phyloP scores from a whole-genome alignment of 1,284 basidiomycete species.

The Ustilago vetiveriae region DNA sequence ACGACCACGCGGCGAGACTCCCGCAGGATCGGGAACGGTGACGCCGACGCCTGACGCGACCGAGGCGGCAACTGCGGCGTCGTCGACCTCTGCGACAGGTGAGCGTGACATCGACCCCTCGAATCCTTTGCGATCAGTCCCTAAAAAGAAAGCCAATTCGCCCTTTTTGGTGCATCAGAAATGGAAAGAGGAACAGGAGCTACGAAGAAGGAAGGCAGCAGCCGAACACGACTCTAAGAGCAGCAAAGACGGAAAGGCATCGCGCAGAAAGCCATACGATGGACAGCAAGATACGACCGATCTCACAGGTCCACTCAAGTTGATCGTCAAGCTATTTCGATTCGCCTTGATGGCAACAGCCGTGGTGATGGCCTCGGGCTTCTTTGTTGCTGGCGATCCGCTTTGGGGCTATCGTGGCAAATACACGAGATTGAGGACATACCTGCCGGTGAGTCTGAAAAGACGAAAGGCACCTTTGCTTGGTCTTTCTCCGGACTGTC shows the following conservation, averaged over 20 bases:
- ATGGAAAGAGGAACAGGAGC: slow-evolving; percentile 55
- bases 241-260: slow-evolving; percentile 1
- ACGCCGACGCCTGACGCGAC: slow-evolving; percentile 37
- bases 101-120: slow-evolving; percentile 61
- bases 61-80: slow-evolving; percentile 8
- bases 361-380: slow-evolving; percentile 18
- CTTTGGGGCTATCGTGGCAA: slow-evolving; percentile 65
- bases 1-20: slow-evolving; percentile 44
- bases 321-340: slow-evolving; percentile 18
- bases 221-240: slow-evolving; percentile 30
- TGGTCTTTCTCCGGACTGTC: too few relatives aligned
- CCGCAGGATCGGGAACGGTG: slow-evolving; percentile 39
- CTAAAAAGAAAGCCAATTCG: slow-evolving; percentile 61
- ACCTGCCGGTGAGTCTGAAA: slow-evolving; percentile 63
- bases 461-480: too few relatives aligned
- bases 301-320: slow-evolving; percentile 17
- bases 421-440: slow-evolving; percentile 56
- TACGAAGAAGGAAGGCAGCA: slow-evolving; percentile 36
- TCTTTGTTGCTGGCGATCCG: slow-evolving; percentile 59
- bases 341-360: slow-evolving; percentile 41
- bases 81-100: slow-evolving; percentile 32
- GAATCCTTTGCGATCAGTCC: slow-evolving; percentile 52
- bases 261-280: not conserved
- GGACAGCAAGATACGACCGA: slow-evolving; percentile 16
- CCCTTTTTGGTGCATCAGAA: slow-evolving; percentile 60